Conservation (phyloP, 176 grass and related monocot species). For the Chloris gayana region DNA sequence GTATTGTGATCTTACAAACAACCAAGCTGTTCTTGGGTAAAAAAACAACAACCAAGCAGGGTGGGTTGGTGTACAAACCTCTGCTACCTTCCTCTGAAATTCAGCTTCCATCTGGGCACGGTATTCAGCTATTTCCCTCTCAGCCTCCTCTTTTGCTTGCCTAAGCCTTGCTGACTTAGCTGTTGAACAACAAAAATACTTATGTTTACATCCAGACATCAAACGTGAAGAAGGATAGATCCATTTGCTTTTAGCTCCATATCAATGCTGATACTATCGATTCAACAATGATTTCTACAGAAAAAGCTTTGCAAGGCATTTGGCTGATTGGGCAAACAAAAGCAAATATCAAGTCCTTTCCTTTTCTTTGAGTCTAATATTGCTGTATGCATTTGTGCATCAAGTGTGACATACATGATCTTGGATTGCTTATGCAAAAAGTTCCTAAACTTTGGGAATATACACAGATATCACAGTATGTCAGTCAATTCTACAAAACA, state of each 20-base stretch:
- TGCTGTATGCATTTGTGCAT: background rate
- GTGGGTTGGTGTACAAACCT: conserved; percentile 45
- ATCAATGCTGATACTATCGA: background rate
- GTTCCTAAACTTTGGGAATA: background rate
- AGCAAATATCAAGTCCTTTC: background rate
- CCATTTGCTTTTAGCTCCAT: background rate
- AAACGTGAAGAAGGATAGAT: background rate
- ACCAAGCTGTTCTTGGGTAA: too few relatives aligned
- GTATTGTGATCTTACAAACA: background rate
- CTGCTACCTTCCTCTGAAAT: conserved; percentile 76
- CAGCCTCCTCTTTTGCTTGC: conserved; percentile 92
- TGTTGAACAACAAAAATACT: conserved; percentile 35
- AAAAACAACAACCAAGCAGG: background rate
- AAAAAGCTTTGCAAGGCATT: background rate
- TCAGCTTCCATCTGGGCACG: conserved; percentile 77
- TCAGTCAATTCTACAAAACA: background rate
- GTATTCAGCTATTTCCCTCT: conserved; percentile 76
- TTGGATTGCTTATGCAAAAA: background rate
- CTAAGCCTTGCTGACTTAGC: conserved; percentile 77
- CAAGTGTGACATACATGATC: background rate
- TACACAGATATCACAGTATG: background rate
- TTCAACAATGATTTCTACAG: background rate
- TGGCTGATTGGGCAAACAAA: background rate
- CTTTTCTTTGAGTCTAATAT: background rate
- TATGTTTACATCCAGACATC: background rate